A percentile compares a stretch with the other conserved stretches of the same genome.
phyloP scores from a whole-genome alignment of 495 filamentous ascomycete species.

The Lichenothelia convexa region DNA sequence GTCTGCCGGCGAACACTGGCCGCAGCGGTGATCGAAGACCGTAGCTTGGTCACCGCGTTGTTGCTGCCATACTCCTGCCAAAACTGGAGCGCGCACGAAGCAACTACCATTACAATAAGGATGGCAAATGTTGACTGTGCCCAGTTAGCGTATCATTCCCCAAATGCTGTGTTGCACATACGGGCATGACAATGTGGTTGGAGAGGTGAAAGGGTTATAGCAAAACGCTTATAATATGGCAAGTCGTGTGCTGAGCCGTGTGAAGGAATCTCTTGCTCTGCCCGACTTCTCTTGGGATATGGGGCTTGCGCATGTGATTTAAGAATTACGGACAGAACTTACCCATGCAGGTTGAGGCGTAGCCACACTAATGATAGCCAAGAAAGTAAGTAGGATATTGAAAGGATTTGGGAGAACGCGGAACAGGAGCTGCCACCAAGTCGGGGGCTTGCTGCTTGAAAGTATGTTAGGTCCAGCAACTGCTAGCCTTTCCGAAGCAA shows the following conservation, averaged over 20 bases:
- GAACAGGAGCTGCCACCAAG: conserved; percentile 3
- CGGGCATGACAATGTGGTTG: too few species aligned
- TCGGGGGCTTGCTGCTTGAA: background rate
- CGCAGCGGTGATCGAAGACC: background rate
- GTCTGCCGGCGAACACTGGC: background rate
- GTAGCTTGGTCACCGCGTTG: background rate
- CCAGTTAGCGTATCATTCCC: background rate
- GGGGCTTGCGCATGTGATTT: too few species aligned
- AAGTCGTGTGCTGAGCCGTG: too few species aligned
- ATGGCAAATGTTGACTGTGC: conserved; percentile 1
- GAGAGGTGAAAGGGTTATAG: too few species aligned
- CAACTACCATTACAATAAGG: conserved; percentile 1
- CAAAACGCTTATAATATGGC: too few species aligned
- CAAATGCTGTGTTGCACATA: too few species aligned
- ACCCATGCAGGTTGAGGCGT: background rate
- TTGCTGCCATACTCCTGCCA: conserved; percentile 3
- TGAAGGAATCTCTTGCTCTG: too few species aligned
- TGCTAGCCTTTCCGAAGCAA: too few species aligned
- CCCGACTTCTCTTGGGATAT: too few species aligned
- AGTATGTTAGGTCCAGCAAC: background rate
- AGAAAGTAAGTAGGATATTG: conserved; percentile 1
- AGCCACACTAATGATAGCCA: conserved; percentile 2
- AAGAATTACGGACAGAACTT: background rate
- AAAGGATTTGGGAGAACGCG: conserved; percentile 1
- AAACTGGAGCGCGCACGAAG: conserved; percentile 1